Base-by-base conservation (phyloP, 1,139 yeast species). In the Yamadazyma epiphylla region DNA sequence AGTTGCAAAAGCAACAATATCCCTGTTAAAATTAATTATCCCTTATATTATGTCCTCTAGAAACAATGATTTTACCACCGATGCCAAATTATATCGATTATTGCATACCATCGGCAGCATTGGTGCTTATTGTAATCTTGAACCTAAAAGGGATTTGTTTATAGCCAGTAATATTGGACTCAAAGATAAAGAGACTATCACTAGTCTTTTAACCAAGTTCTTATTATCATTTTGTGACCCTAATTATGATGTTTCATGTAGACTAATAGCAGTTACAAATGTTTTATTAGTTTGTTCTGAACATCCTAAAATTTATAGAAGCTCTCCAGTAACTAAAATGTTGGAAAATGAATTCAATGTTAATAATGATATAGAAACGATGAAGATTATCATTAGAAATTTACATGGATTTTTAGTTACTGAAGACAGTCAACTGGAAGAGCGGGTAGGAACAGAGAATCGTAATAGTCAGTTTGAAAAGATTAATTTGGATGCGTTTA, bases 71-170 rank as follows among this genome's bases (percentile, higher is more conserved):
- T 33, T 35, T 13, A 39, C 39, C 3, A 43, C 55, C 4, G 80
- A 74, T 31, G 60, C 68, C 1, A 77, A 72, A 41, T 44, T 80
- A 4, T 65, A 66, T n/a, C 68, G 82, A 38, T 53, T 86, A 5
- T 50, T 86, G 1, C 74, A 74, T 44, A 55, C 86, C 14, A 49
- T 84, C 8, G 88, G 95, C 0, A 71, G 74, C 29, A 75, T 86
- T 55, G 94, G 89, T 0, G 65, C 80, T 29, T 73, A 72, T 43
- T 81, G 91, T 44, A 60, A 73, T 13, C 67, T 85, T 34, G 82
- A 77, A 34, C 51, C 49, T 2, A 55, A 66, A 32, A 55, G 71
- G 19, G 57, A 53, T 0, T 30, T 64, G 1, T 74, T 81, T 42
- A 27, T 56, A 5, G 56, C 53, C 11, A 51, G 70, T 1, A 49